A percentile compares a stretch with the other conserved stretches of the same genome.
Conservation (phyloP, 1,139 yeast species). For the Hansenula anomala region DNA sequence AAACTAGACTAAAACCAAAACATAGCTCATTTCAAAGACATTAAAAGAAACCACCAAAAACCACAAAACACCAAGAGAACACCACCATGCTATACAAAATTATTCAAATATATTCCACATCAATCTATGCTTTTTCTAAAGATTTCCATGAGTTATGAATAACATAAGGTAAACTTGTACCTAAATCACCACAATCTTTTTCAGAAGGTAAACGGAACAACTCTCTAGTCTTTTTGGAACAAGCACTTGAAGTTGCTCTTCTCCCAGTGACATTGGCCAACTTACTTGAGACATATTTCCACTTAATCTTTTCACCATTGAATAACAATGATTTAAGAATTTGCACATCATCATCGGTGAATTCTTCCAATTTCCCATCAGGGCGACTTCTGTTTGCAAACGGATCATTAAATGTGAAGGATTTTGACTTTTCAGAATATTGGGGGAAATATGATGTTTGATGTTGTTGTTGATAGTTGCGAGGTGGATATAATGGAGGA, state of each 20-base stretch:
- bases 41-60: too few relatives aligned
- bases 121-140: too few relatives aligned
- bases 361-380: conserved; percentile 10
- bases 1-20: too few relatives aligned
- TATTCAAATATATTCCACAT: too few relatives aligned
- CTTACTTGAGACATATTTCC: conserved; percentile 34
- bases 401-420: neutral
- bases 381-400: neutral
- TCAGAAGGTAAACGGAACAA: conserved; percentile 34
- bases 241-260: conserved; percentile 35
- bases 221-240: conserved; percentile 35
- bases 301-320: conserved; percentile 35
- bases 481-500: neutral
- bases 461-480: neutral
- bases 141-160: conserved; percentile 36
- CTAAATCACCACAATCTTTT: conserved; percentile 30
- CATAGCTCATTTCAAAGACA: too few relatives aligned
- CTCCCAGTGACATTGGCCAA: conserved; percentile 17
- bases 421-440: neutral
- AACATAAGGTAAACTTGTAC: conserved; percentile 34
- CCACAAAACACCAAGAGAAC: neutral
- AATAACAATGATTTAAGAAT: conserved; percentile 30
- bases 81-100: too few relatives aligned
- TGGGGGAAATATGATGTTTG: conserved; percentile 1
- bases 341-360: conserved; percentile 26